These are phyloP conservation scores for Centrapalus pauciflorus DNA, from an alignment of 129 eudicot genomes.

Conservation along the genomic window DNA sequence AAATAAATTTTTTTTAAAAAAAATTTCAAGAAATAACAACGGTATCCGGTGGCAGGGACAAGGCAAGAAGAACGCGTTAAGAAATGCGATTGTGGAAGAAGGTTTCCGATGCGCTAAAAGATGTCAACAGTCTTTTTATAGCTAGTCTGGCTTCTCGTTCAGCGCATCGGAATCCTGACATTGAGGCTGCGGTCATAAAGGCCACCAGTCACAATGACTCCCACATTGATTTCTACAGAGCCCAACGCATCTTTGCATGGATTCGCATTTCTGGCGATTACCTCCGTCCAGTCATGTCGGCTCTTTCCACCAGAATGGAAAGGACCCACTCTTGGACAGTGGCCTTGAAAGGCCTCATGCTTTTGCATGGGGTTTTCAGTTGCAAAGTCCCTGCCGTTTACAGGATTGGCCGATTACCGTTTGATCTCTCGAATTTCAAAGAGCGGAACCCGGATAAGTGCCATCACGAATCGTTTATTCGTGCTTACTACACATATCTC, in stretches of 20 bases:
- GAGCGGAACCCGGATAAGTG: slow-evolving; percentile 35
- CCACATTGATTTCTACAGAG: slow-evolving; percentile 39
- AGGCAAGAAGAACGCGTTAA: background rate
- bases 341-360: slow-evolving; percentile 64
- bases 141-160: slow-evolving; percentile 45
- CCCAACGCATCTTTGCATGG: slow-evolving; percentile 58
- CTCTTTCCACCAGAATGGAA: slow-evolving; percentile 44
- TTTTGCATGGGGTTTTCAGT: slow-evolving; percentile 56
- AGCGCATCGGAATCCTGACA: slow-evolving; percentile 54
- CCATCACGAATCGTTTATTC: slow-evolving; percentile 41
- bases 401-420: slow-evolving; percentile 58
- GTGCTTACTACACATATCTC: slow-evolving; percentile 55
- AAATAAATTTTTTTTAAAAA: too few species aligned
- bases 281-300: slow-evolving; percentile 38
- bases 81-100: slow-evolving; percentile 52
- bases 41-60: slow-evolving; percentile 15
- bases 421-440: slow-evolving; percentile 56
- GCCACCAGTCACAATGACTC: slow-evolving; percentile 67
- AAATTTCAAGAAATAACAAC: background rate
- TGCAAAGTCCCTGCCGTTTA: slow-evolving; percentile 40
- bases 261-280: slow-evolving; percentile 42
- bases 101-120: slow-evolving; percentile 61
- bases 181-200: slow-evolving; percentile 62
- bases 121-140: slow-evolving; percentile 48
- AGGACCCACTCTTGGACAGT: slow-evolving; percentile 62